Conservation (phyloP, 31 red algal species). For the Endocladia muricata region DNA sequence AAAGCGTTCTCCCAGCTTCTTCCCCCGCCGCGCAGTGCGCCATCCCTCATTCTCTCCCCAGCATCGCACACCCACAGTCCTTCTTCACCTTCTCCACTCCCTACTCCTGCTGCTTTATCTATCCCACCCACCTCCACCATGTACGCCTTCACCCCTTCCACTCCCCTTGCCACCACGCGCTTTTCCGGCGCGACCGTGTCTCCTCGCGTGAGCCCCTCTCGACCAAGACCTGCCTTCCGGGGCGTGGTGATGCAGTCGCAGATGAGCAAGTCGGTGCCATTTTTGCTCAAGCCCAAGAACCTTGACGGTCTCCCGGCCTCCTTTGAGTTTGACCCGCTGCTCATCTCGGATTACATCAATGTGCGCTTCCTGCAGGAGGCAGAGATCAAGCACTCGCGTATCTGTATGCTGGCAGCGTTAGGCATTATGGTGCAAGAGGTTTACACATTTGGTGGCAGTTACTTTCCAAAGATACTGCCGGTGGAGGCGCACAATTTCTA, state of each 20-base stretch:
- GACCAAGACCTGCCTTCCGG: not conserved
- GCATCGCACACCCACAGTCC: not conserved
- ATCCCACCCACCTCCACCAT: conserved; percentile 17
- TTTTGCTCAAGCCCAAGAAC: conserved; percentile 89
- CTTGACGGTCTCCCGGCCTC: conserved; percentile 84
- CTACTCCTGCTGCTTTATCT: not conserved
- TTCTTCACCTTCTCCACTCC: not conserved
- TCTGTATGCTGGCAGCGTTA: conserved; percentile 96
- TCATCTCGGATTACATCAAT: conserved; percentile 83
- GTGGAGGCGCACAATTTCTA: conserved; percentile 83
- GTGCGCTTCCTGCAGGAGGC: conserved; percentile 83
- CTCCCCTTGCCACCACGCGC: conserved; percentile 19
- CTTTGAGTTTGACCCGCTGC: conserved; percentile 96
- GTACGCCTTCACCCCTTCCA: conserved; percentile 17
- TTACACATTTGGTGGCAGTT: conserved; percentile 57
- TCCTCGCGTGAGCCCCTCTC: not conserved
- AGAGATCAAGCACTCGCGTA: conserved; percentile 97
- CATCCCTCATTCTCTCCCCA: not conserved
- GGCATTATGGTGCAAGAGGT: conserved; percentile 91
- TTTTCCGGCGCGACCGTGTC: conserved; percentile 42
- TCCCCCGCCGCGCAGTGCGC: not conserved
- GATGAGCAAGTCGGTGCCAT: conserved; percentile 88
- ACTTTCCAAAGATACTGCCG: conserved; percentile 87
- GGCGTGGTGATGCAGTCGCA: conserved; percentile 53
- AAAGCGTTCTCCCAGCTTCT: not conserved